Base-by-base conservation (phyloP, 352 stramenopile species). In the Globisporangium paroecandrum region DNA sequence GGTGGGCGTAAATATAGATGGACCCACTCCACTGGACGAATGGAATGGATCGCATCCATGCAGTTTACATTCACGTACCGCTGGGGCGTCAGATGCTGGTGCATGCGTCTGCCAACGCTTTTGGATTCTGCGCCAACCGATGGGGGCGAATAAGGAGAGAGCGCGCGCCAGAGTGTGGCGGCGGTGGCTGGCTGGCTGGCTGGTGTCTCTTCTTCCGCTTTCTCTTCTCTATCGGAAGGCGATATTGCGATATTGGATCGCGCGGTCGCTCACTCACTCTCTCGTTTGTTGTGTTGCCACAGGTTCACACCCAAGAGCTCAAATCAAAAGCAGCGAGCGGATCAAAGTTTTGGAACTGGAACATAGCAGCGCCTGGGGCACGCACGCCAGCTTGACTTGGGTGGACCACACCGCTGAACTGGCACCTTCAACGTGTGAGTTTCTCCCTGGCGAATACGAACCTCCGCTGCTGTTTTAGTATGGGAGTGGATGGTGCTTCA, bases 51-150 rank as follows among this genome's bases (percentile, higher is more conserved):
- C 32, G 8, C 32, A 59, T 22, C 20, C 24, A 58, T 10, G 13
- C 51, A 36, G 51, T 47, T 41, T 59, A 62, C 38, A 43, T 43
- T 43, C 10, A 46, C 63, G 63, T 68, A 68, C 63, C 51, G 63
- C 63, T 68, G 51, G 46, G 62, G 51, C 34, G 49, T 68, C 38
- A 68, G n/a, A 51, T 68, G 62, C 62, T 68, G 62, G 36, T 62
- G 62, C 62, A 68, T 68, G 49, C 47, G 47, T 24, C 12, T 49
- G 61, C 22, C 18, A 29, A 15, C 49, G 49, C 49, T 56, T 56
- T 62, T 47, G 56, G 32, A 32, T 62, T 62, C 32, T 62, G 56
- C 56, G 10, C 6, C 43, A 51, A 29, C 32, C 32, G 56, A 36
- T 36, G 20, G 29, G 15, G 15, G 29, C 55, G 29, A 46, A 25